Base-by-base conservation (phyloP, 2,329 filamentous ascomycete genomes). In the Trichoderma sp. region DNA sequence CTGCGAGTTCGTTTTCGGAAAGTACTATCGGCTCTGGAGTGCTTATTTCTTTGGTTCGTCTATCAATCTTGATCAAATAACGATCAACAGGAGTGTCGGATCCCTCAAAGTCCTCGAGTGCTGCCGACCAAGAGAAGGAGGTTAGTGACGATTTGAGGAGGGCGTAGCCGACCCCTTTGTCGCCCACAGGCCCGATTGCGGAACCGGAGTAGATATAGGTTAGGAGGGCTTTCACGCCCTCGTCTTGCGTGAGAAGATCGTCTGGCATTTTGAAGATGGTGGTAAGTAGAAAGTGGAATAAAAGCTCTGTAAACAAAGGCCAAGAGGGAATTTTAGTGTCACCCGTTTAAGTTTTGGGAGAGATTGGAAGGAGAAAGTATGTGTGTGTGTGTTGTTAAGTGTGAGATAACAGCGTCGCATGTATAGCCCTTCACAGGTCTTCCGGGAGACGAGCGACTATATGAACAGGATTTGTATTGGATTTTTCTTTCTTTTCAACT, bases 181-280 rank as follows among this genome's bases (percentile, higher is more conserved):
- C 15, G 7, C 3, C 18, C 39, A n/a, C 6, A 18, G 39, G 39
- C 18, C 39, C 39, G 4, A 43, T n/a, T n/a, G 39, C 39, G 3
- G 34, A 39, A 39, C 39, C 39, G 39, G 39, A 43, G 8, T 2
- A 9, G 3, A 43, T 2, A n/a, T 43, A n/a, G 39, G 39, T 18
- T 7, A 43, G 3, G 3, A 43, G 39, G 18, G 39, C 18, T 9
- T 7, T 9, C 14, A n/a, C 39, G 7, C 15, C 18, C 15, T 47
- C 39, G 8, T 47, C 39, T 47, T n/a, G 0, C 0, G 39, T 47
- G 1, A 47, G 39, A 1, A 47, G 39, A 2, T 5, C 0, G 0
- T 47, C 39, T 2, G 7, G 1, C 39, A 47, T 47, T 47, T 47
- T n/a, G 39, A 3, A 43, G 18, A n/a, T 43, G 39, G 39, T 43